Base-by-base conservation (phyloP, 148 eudicot genomes). In the Arbutus unedo region DNA sequence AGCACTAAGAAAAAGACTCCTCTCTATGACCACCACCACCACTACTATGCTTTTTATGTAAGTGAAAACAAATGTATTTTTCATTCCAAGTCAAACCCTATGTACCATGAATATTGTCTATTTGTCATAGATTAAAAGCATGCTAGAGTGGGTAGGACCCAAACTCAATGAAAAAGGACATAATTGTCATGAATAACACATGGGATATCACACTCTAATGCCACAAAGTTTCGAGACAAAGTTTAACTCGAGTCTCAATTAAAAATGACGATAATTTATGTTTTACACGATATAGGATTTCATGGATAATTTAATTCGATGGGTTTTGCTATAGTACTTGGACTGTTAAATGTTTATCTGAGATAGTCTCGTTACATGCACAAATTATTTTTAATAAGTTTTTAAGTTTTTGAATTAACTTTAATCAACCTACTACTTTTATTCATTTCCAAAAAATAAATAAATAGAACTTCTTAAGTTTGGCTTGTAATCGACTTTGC, bases 61-160 rank as follows among this genome's bases (percentile, higher is more conserved):
- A 79, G 73, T 83, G 77, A 78, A 71, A 77, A 78, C 81, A 78
- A 83, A 82, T 31, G 3, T 3, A 5, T 13, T 19, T 19, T 6
- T 14, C 19, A 5, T 43, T 7, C 68, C 0, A 79, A 83, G 85
- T 79, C 79, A 83, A 83, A 79, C 44, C 80, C 82, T 67, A 47
- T 11, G 2, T 1, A 50, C 50, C 68, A 57, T 57, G 21, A 64
- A 64, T 48, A 31, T 31, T 31, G 45, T 3, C 73, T 43, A 18
- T 38, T 11, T 47, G n/a, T 23, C 53, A 15, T 66, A 15, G 31
- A 31, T 31, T 77, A 31, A 54, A 54, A 21, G 8, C 59, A 50
- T 50, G 60, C 60, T 21, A 8, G 16, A 31, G 50, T 45, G 6
- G 4, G 50, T 59, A 18, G 64, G 64, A 59, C 64, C 21, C 64